Conservation (phyloP, 2,329 filamentous ascomycete species). For the Fusarium sambucinum region DNA sequence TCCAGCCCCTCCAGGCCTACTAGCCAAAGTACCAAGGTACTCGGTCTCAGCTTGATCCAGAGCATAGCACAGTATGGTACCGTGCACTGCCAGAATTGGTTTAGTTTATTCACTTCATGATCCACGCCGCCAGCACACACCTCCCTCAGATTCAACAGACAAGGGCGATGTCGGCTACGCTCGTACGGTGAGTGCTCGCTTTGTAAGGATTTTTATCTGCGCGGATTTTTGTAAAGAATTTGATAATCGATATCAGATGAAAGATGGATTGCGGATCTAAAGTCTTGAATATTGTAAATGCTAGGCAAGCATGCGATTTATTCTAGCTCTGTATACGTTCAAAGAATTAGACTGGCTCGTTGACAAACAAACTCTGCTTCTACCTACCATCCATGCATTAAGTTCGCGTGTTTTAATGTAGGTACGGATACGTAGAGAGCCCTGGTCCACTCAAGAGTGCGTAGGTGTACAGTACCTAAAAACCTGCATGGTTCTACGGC, state of each 20-base stretch:
- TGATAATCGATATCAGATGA: not conserved
- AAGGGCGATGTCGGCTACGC: constrained; percentile 33
- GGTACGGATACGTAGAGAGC: constrained; percentile 11
- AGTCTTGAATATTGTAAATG: not conserved
- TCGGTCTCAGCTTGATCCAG: constrained; percentile 31
- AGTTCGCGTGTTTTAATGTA: constrained; percentile 12
- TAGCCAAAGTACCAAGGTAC: constrained; percentile 9
- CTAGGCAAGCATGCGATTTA: not conserved
- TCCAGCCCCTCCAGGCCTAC: not conserved
- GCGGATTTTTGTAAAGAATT: not conserved
- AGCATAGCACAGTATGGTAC: constrained; percentile 36
- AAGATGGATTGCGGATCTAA: not conserved
- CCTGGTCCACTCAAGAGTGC: not conserved
- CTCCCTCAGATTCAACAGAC: constrained; percentile 18
- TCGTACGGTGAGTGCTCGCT: constrained; percentile 24
- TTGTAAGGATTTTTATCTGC: not conserved
- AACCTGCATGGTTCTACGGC: constrained; percentile 6
- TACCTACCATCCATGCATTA: constrained; percentile 6
- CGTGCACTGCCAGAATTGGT: constrained; percentile 12
- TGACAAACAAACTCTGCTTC: constrained; percentile 1
- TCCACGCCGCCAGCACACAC: constrained; percentile 31
- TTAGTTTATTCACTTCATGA: constrained; percentile 25
- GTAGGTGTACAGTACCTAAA: constrained; percentile 1
- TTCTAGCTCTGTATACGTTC: not conserved
- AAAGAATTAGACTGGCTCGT: not conserved